Percentiles rank a stretch among this genome's conserved stretches.
Evolutionary conservation across 129 eudicot species (phyloP).

Genomic region (Pulicaria dysenterica): DNA sequence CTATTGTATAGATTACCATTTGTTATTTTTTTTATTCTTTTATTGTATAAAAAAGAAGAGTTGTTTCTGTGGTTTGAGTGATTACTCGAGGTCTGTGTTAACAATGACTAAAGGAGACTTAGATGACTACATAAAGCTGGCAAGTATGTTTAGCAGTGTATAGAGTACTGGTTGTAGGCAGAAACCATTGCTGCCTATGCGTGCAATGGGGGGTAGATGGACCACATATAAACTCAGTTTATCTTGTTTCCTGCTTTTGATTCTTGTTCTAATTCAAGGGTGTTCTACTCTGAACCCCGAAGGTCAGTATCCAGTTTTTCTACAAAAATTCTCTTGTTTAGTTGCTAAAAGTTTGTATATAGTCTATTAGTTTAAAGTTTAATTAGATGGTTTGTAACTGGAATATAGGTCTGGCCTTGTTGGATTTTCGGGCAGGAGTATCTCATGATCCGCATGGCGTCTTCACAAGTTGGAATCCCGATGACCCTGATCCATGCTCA

Average conservation of each 20-base stretch:
- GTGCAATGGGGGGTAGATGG: constrained; percentile 80
- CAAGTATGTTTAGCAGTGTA: constrained; percentile 43
- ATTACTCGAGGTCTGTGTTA: constrained; percentile 34
- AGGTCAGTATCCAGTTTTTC: constrained; percentile 45
- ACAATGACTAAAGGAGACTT: constrained; percentile 45
- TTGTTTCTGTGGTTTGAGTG: constrained; percentile 24
- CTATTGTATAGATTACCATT: constrained; percentile 15
- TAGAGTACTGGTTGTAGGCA: constrained; percentile 60
- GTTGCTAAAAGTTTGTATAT: not conserved
- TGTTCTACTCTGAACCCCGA: constrained; percentile 60
- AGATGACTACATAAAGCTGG: constrained; percentile 52
- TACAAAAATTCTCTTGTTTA: not conserved
- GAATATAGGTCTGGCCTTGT: constrained; percentile 61
- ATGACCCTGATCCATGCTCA: constrained; percentile 62
- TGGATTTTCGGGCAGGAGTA: constrained; percentile 61
- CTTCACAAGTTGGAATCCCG: constrained; percentile 67
- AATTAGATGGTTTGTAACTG: constrained; percentile 18
- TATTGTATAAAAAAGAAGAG: not conserved
- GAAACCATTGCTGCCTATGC: constrained; percentile 49
- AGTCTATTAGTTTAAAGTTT: not conserved
- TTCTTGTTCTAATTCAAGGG: constrained; percentile 49
- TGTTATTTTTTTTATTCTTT: constrained; percentile 5
- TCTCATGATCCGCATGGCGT: constrained; percentile 59
- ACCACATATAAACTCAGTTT: constrained; percentile 46
- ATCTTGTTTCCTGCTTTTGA: constrained; percentile 40